Conservation (phyloP, 352 stramenopile genomes). For the Phytophthora aleatoria region DNA sequence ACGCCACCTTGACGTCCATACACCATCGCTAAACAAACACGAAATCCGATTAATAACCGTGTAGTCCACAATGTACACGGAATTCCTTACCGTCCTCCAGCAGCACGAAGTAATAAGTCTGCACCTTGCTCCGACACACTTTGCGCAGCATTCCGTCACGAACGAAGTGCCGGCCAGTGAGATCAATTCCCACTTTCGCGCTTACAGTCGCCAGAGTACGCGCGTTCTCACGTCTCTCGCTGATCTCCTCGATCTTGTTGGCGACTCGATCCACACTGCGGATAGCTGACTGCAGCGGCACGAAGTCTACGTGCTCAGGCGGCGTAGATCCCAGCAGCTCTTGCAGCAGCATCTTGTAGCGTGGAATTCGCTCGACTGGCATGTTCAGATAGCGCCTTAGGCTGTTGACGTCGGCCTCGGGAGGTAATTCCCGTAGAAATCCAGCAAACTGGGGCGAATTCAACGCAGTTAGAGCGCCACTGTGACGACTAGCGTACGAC, state of each 20-base stretch:
- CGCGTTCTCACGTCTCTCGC: slow-evolving; percentile 68
- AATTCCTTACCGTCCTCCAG: slow-evolving; percentile 72
- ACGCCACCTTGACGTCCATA: slow-evolving; percentile 68
- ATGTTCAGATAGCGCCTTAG: slow-evolving; percentile 85
- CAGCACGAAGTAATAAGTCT: slow-evolving; percentile 86
- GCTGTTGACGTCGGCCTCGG: slow-evolving; percentile 62
- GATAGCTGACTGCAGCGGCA: slow-evolving; percentile 72
- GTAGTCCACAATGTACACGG: background rate
- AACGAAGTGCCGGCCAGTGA: slow-evolving; percentile 68
- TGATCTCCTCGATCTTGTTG: slow-evolving; percentile 83
- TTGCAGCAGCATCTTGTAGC: slow-evolving; percentile 85
- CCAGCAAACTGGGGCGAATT: slow-evolving; percentile 72
- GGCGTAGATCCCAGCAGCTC: slow-evolving; percentile 75
- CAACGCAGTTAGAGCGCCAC: slow-evolving; percentile 68
- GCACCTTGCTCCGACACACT: slow-evolving; percentile 84
- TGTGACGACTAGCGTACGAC: slow-evolving; percentile 83
- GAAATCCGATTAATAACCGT: background rate
- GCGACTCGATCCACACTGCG: slow-evolving; percentile 76
- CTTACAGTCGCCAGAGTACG: slow-evolving; percentile 66
- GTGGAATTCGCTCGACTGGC: slow-evolving; percentile 85
- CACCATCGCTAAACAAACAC: slow-evolving; percentile 53
- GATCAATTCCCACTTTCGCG: slow-evolving; percentile 69
- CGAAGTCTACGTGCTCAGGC: slow-evolving; percentile 73
- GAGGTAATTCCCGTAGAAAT: slow-evolving; percentile 77
- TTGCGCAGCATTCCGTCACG: slow-evolving; percentile 84